These are phyloP conservation scores for Posidonia australis DNA, from an alignment of 106 monocot species.

Conservation along the genomic window DNA sequence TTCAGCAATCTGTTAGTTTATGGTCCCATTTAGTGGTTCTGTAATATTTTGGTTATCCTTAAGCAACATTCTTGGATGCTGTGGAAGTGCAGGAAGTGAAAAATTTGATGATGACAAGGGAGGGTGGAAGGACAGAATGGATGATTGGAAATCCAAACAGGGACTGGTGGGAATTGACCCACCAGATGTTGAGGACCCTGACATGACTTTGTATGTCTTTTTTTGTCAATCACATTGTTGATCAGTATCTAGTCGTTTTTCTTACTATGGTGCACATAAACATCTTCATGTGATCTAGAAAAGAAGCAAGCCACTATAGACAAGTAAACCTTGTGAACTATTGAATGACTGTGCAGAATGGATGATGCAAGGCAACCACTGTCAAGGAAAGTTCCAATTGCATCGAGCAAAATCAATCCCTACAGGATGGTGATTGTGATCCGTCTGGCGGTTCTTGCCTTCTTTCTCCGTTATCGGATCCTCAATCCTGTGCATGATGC, in stretches of 20 bases:
- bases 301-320: not conserved
- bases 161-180: slow-evolving; percentile 30
- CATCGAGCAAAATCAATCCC: slow-evolving; percentile 89
- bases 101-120: slow-evolving; percentile 61
- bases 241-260: not conserved
- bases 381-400: slow-evolving; percentile 81
- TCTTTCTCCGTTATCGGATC: slow-evolving; percentile 81
- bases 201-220: slow-evolving; percentile 55
- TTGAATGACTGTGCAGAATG: slow-evolving; percentile 27
- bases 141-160: slow-evolving; percentile 82
- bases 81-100: slow-evolving; percentile 31
- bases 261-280: not conserved
- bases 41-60: not conserved
- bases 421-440: slow-evolving; percentile 86
- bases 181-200: slow-evolving; percentile 62
- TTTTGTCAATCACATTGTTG: not conserved
- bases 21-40: no score
- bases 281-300: not conserved
- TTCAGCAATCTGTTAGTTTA: not conserved
- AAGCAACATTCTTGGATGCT: not conserved
- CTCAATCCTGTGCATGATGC: slow-evolving; percentile 81
- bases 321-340: not conserved
- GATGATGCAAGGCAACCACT: slow-evolving; percentile 90
- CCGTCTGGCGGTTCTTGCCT: slow-evolving; percentile 66
- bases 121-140: slow-evolving; percentile 82